These are phyloP conservation scores for Calocybe gambosa DNA, from an alignment of 1,284 basidiomycete species.

Conservation along the genomic window DNA sequence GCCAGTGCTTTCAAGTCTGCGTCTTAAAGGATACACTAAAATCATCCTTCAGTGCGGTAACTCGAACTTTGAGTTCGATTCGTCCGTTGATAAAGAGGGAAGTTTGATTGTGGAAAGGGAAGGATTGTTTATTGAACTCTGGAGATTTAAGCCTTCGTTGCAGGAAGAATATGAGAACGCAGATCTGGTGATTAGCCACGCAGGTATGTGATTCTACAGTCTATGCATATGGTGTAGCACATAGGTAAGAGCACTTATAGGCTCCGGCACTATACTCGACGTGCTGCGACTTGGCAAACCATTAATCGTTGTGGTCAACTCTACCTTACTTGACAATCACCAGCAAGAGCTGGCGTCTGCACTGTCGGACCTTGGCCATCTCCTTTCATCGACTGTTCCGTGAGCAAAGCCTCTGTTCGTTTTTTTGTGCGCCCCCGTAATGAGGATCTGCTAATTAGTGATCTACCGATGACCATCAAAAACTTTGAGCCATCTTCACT, in stretches of 20 bases:
- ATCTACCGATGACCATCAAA: slow-evolving; percentile 46
- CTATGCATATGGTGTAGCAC: slow-evolving; percentile 4
- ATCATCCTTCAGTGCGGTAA: slow-evolving; percentile 77
- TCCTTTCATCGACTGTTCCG: slow-evolving; percentile 56
- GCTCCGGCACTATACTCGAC: slow-evolving; percentile 92
- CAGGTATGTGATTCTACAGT: slow-evolving; percentile 50
- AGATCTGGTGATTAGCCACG: slow-evolving; percentile 87
- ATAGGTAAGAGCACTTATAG: slow-evolving; percentile 35
- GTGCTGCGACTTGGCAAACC: slow-evolving; percentile 71
- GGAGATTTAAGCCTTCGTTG: slow-evolving; percentile 71
- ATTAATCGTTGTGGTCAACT: slow-evolving; percentile 87
- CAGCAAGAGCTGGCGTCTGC: slow-evolving; percentile 84
- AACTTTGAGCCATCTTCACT: slow-evolving; percentile 40
- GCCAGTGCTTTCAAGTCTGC: slow-evolving; percentile 49
- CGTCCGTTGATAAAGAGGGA: slow-evolving; percentile 22
- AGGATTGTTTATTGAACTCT: slow-evolving; percentile 56
- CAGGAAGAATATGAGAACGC: slow-evolving; percentile 58
- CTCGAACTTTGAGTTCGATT: slow-evolving; percentile 30
- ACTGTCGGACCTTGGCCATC: slow-evolving; percentile 56
- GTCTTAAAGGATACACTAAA: slow-evolving; percentile 44
- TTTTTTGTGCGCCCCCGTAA: slow-evolving; percentile 7
- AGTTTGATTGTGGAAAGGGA: slow-evolving; percentile 26
- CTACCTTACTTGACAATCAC: slow-evolving; percentile 87
- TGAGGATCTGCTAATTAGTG: slow-evolving; percentile 29
- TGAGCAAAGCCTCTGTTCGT: slow-evolving; percentile 30